Conservation (phyloP, 1,284 basidiomycete genomes). For the Rugosomyces carneus region DNA sequence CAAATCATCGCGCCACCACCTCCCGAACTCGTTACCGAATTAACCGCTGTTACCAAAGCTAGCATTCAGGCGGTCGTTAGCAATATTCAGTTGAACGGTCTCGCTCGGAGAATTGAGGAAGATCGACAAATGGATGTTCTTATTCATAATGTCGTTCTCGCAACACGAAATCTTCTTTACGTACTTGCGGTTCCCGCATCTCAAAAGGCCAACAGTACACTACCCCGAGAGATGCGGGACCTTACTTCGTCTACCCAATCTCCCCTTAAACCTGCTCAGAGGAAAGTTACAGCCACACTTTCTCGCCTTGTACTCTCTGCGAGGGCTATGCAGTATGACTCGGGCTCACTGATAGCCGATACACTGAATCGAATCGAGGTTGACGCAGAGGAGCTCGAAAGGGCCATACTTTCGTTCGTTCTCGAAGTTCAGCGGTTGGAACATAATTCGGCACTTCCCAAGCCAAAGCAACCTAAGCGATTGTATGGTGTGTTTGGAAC, state of each 20-base stretch:
- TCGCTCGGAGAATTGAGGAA: slow-evolving; percentile 45
- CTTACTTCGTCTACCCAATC: slow-evolving; percentile 39
- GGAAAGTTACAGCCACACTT: slow-evolving; percentile 73
- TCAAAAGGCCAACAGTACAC: slow-evolving; percentile 52
- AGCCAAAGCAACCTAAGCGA: slow-evolving; percentile 41
- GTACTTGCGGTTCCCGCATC: slow-evolving; percentile 57
- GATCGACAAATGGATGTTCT: slow-evolving; percentile 55
- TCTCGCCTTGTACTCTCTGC: slow-evolving; percentile 73
- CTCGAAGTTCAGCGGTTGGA: slow-evolving; percentile 61
- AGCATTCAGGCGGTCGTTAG: slow-evolving; percentile 63
- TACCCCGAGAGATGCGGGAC: slow-evolving; percentile 46
- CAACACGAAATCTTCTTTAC: slow-evolving; percentile 72
- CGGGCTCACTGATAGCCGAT: slow-evolving; percentile 52
- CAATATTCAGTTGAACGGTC: slow-evolving; percentile 43
- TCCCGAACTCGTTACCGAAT: slow-evolving; percentile 50
- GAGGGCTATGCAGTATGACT: slow-evolving; percentile 72
- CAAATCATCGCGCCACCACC: slow-evolving; percentile 51
- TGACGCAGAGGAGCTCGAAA: slow-evolving; percentile 74
- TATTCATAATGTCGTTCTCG: slow-evolving; percentile 59
- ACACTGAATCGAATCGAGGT: slow-evolving; percentile 68
- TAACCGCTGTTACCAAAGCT: slow-evolving; percentile 51
- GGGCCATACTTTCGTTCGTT: slow-evolving; percentile 68
- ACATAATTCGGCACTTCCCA: slow-evolving; percentile 25
- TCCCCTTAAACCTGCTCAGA: slow-evolving; percentile 64
- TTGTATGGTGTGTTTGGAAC: slow-evolving; percentile 61